Evolutionary conservation across 2,329 filamentous ascomycete species (phyloP).

Genomic region (Sphaerulina populicola): DNA sequence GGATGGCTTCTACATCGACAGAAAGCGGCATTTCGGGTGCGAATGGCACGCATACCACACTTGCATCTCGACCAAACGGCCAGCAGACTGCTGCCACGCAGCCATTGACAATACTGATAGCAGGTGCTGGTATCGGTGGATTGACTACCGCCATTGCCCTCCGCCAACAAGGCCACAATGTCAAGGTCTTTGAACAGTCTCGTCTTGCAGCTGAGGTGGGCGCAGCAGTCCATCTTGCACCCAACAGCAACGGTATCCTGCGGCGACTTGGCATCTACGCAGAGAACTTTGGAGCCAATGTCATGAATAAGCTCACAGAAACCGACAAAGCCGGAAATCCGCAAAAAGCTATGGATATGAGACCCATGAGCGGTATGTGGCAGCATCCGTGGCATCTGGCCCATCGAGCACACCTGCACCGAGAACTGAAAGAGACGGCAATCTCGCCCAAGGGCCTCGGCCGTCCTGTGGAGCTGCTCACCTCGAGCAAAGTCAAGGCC

Average conservation of each 20-base stretch:
- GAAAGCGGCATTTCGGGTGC: neutral
- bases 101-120: constrained; percentile 31
- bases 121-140: constrained; percentile 47
- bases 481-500: constrained; percentile 20
- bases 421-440: constrained; percentile 24
- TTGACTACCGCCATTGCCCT: constrained; percentile 47
- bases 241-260: constrained; percentile 54
- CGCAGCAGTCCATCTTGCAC: constrained; percentile 55
- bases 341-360: constrained; percentile 34
- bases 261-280: constrained; percentile 30
- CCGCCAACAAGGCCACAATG: constrained; percentile 45
- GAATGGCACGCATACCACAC: neutral
- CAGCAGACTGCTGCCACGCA: neutral
- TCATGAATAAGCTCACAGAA: constrained; percentile 9
- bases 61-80: neutral
- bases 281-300: constrained; percentile 14
- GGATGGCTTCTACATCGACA: neutral
- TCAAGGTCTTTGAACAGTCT: constrained; percentile 49
- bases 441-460: constrained; percentile 21
- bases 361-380: constrained; percentile 39
- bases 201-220: constrained; percentile 46
- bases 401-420: constrained; percentile 29
- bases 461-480: constrained; percentile 21
- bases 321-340: constrained; percentile 1
- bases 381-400: constrained; percentile 33